Conservation (phyloP, 441 rosid genomes). For the Jatropha podagrica region DNA sequence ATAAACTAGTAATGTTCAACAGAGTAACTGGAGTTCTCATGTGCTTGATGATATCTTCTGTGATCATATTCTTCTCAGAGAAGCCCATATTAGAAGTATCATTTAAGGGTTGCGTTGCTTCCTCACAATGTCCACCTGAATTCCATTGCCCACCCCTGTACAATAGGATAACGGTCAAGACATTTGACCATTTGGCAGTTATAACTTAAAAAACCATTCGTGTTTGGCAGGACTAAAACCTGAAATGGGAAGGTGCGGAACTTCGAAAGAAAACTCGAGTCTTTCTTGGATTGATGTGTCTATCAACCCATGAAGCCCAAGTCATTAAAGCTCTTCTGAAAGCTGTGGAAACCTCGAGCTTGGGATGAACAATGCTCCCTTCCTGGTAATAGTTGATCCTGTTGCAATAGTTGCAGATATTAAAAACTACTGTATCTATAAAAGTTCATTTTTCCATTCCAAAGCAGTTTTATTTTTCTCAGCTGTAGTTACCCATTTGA, state of each 20-base stretch:
- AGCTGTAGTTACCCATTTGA: background rate
- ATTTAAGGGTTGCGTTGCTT: constrained; percentile 59
- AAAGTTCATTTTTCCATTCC: background rate
- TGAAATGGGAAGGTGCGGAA: constrained; percentile 89
- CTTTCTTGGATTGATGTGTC: constrained; percentile 54
- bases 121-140: constrained; percentile 83
- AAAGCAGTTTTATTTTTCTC: background rate
- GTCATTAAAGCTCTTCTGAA: constrained; percentile 75
- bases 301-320: constrained; percentile 93
- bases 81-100: constrained; percentile 30
- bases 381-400: constrained; percentile 95
- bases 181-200: background rate
- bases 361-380: constrained; percentile 61
- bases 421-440: background rate
- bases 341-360: constrained; percentile 69
- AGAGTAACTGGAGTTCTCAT: constrained; percentile 75
- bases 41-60: constrained; percentile 51
- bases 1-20: constrained; percentile 65
- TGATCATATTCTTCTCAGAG: constrained; percentile 53
- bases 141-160: constrained; percentile 88
- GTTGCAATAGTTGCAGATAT: constrained; percentile 22
- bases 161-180: constrained; percentile 17
- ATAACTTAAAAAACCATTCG: background rate
- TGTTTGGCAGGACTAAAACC: constrained; percentile 38
- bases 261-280: constrained; percentile 81